phyloP scores from a whole-genome alignment of 2,329 filamentous ascomycete genomes.

The Calonectria pseudoreteaudii region DNA sequence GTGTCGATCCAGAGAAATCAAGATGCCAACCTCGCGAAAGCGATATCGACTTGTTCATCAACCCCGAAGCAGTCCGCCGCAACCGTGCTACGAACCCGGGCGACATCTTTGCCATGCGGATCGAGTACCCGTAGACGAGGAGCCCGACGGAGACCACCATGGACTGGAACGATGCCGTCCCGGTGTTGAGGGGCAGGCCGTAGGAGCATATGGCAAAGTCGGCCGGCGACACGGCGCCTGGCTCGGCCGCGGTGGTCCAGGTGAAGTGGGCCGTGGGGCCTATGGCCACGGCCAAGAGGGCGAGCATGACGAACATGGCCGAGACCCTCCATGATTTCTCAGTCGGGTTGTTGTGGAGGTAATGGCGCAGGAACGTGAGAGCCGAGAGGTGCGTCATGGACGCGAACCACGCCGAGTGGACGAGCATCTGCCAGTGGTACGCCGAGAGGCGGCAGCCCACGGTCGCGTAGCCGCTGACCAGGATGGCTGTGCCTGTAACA shows the following conservation, averaged over 20 bases:
- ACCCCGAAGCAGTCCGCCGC: background rate
- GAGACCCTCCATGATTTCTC: background rate
- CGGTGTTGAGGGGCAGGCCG: background rate
- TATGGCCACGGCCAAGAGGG: background rate
- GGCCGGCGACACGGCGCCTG: background rate
- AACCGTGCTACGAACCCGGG: background rate
- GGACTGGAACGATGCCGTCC: background rate
- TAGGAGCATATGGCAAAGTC: background rate
- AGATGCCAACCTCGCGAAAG: background rate
- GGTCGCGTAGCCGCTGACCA: background rate
- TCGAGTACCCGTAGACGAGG: background rate
- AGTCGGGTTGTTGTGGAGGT: background rate
- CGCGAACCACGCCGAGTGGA: background rate
- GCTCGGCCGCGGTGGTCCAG: background rate
- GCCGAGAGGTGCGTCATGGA: constrained; percentile 1
- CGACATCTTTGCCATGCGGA: background rate
- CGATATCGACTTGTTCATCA: background rate
- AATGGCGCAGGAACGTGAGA: background rate
- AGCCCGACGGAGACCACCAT: background rate
- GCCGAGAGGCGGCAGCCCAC: constrained; percentile 56
- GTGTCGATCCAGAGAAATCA: background rate
- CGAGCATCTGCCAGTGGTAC: constrained; percentile 52
- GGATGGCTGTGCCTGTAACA: background rate
- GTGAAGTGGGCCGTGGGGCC: constrained; percentile 1
- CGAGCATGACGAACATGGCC: background rate